Conservation (phyloP, 2,329 filamentous ascomycete genomes). For the Botryosphaeria dothidea region DNA sequence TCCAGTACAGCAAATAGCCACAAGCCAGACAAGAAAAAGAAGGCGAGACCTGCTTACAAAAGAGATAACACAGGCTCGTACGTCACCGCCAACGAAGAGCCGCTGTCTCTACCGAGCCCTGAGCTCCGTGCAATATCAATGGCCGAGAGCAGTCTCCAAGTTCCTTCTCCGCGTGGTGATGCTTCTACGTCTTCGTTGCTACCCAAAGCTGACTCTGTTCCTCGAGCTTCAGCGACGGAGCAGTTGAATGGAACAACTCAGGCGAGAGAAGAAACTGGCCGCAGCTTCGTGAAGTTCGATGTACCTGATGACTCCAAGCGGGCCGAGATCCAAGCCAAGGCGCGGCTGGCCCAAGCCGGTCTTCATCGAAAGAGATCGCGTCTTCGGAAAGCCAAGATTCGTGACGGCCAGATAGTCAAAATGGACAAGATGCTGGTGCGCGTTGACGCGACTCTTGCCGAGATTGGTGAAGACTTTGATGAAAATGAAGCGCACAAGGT, state of each 20-base stretch:
- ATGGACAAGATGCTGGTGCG: slow-evolving; percentile 69
- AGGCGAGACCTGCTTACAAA: not conserved
- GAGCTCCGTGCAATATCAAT: not conserved
- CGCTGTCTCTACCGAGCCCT: not conserved
- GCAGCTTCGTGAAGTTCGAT: slow-evolving; percentile 44
- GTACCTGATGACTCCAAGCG: slow-evolving; percentile 42
- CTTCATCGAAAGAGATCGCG: slow-evolving; percentile 35
- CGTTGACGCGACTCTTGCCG: slow-evolving; percentile 55
- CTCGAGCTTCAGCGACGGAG: not conserved
- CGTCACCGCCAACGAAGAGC: slow-evolving; percentile 10
- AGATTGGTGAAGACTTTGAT: slow-evolving; percentile 61
- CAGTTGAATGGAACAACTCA: not conserved
- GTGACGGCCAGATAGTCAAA: slow-evolving; percentile 64
- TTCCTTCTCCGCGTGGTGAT: slow-evolving; percentile 29
- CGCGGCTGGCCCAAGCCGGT: slow-evolving; percentile 41
- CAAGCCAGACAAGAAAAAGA: not conserved
- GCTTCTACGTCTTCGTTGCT: slow-evolving; percentile 39
- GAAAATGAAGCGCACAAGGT: slow-evolving; percentile 64
- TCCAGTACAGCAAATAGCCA: not conserved
- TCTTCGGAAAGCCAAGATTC: slow-evolving; percentile 42
- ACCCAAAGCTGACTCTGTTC: slow-evolving; percentile 32
- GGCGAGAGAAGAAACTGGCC: slow-evolving; percentile 20
- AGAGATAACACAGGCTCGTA: slow-evolving; percentile 12
- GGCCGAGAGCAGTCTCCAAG: slow-evolving; percentile 15
- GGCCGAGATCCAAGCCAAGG: slow-evolving; percentile 39